A percentile compares a stretch with the other conserved stretches of the same genome.
These are phyloP conservation scores for Huntiella moniliformis DNA, from an alignment of 2,329 filamentous ascomycete genomes.

Conservation along the genomic window DNA sequence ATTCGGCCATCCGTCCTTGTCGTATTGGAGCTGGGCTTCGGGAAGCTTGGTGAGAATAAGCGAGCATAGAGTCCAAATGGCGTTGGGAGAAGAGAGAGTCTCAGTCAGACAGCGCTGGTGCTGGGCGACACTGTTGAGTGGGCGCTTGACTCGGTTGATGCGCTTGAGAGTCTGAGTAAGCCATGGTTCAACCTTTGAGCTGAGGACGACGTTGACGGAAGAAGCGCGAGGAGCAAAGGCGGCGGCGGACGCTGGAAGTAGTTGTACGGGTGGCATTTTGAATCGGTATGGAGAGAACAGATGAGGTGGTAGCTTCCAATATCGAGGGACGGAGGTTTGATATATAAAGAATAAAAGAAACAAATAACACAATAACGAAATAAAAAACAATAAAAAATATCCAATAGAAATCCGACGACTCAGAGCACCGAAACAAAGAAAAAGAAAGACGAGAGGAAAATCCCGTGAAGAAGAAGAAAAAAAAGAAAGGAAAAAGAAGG, in stretches of 20 bases:
- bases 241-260: conserved; percentile 86
- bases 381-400: conserved; percentile 1
- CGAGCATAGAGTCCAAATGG: conserved; percentile 87
- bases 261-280: conserved; percentile 65
- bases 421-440: neutral
- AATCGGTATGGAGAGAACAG: conserved; percentile 15
- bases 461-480: conserved; percentile 13
- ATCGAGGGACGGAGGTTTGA: conserved; percentile 3
- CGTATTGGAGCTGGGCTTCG: conserved; percentile 59
- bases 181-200: conserved; percentile 86
- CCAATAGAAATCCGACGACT: neutral
- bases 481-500: conserved; percentile 20
- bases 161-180: conserved; percentile 91
- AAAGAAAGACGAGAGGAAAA: conserved; percentile 10
- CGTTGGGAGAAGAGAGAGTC: conserved; percentile 71
- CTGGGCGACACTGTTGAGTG: conserved; percentile 89
- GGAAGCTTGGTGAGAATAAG: conserved; percentile 84
- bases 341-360: conserved; percentile 13
- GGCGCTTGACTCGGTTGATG: conserved; percentile 90
- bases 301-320: conserved; percentile 6
- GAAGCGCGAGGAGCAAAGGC: conserved; percentile 84
- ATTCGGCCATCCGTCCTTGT: conserved; percentile 47
- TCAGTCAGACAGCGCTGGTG: conserved; percentile 92
- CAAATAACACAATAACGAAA: conserved; percentile 5
- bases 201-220: conserved; percentile 85